Evolutionary conservation across 2,329 filamentous ascomycete species (phyloP).

Genomic region (Phialocephala subalpina): DNA sequence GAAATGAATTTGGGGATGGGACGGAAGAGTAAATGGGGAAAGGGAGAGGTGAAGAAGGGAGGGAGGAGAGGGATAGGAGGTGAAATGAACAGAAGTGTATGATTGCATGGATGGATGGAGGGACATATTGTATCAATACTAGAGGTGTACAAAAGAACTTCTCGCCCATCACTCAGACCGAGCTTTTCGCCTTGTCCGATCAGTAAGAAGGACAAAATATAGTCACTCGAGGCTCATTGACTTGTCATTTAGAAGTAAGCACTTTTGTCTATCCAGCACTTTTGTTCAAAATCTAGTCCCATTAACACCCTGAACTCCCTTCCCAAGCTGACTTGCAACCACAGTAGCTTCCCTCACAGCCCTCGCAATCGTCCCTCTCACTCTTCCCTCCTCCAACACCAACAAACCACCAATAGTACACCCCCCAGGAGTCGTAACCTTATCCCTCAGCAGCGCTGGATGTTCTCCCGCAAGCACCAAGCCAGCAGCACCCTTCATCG

Average conservation of each 20-base stretch:
- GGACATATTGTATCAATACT: constrained; percentile 44
- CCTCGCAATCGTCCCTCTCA: constrained; percentile 71
- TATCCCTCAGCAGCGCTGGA: constrained; percentile 77
- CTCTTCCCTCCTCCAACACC: constrained; percentile 75
- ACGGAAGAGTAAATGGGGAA: too few species aligned
- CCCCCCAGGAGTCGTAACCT: constrained; percentile 79
- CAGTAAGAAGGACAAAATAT: not conserved
- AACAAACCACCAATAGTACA: constrained; percentile 80
- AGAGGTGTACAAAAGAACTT: constrained; percentile 46
- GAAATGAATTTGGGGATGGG: too few species aligned
- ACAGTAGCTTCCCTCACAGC: constrained; percentile 76
- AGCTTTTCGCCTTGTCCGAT: not conserved
- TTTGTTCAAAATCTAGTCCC: constrained; percentile 49
- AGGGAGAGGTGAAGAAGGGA: too few species aligned
- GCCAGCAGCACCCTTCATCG: constrained; percentile 76
- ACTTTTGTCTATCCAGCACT: not conserved
- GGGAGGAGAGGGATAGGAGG: too few species aligned
- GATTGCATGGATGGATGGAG: constrained; percentile 27
- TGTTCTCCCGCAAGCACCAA: constrained; percentile 76
- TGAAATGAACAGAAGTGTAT: constrained; percentile 38
- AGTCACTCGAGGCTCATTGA: not conserved
- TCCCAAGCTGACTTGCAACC: constrained; percentile 71
- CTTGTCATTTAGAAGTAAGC: not conserved
- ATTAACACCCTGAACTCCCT: constrained; percentile 56
- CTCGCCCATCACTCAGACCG: constrained; percentile 21